A percentile compares a stretch with the other conserved stretches of the same genome.
Conservation (phyloP, 148 eudicot genomes). For the Bassia scoparia region DNA sequence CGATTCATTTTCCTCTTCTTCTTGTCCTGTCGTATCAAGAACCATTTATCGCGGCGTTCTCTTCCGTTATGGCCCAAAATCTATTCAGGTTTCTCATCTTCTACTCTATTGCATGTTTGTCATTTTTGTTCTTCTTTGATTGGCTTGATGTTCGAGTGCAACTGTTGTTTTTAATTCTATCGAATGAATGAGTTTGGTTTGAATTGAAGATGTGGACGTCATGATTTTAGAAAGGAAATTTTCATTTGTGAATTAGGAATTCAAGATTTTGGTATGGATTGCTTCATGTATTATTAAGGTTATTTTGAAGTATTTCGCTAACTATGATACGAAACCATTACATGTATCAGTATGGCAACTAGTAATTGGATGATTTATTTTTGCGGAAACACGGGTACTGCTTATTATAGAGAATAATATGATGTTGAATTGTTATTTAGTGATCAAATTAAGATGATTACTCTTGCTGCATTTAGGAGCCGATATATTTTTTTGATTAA, state of each 20-base stretch:
- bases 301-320: no score
- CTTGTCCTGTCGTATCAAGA: conserved; percentile 58
- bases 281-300: not conserved
- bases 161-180: no score
- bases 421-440: no score
- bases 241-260: not conserved
- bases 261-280: not conserved
- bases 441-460: not conserved
- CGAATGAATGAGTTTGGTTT: no score
- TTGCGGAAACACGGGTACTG: no score
- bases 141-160: no score
- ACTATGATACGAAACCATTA: no score
- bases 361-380: no score
- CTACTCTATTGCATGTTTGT: not conserved
- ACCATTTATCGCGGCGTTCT: conserved; percentile 79
- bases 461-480: not conserved
- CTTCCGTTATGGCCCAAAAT: conserved; percentile 82
- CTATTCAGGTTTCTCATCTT: conserved; percentile 54
- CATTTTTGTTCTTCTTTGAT: no score
- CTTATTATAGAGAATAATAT: no score
- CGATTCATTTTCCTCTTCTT: conserved; percentile 16
- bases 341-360: no score
- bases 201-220: not conserved
- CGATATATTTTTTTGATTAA: not conserved
- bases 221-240: not conserved